Evolutionary conservation across 2,329 filamentous ascomycete species (phyloP), one percentile per base, ranked within the genome.

Genomic region (Xenosphaeropsis pyriputrescens): DNA sequence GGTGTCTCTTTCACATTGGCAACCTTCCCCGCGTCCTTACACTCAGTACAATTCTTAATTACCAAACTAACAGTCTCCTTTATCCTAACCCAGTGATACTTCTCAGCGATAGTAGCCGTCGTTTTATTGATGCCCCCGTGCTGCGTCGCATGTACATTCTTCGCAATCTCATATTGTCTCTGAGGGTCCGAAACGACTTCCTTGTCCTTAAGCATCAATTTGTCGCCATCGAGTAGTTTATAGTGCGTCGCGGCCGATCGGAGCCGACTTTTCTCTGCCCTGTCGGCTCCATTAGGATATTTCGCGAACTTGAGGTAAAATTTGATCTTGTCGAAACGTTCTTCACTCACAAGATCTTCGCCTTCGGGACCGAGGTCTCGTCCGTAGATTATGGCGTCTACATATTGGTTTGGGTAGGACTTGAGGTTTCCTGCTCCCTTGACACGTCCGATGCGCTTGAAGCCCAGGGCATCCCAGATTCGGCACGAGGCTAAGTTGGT

Each of bases 121-220:
- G 89, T 96, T 64, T 95, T 95, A 67, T 98, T 98, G 67, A 96
- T 96, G 37, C 91, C 91, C 6, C 82, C 85, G 54, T 98, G 91
- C 32, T 79, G 70, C 40, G 67, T 60, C 38, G 75, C 67, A 59
- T 98, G 91, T 29, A 88, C 70, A 41, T 70, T 67, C 34, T 82
- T 70, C 11, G 88, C 85, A 49, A 96, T 91, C 42, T 91, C 84
- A 57, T 93, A 93, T 63, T 98, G 91, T 46, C 77, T 75, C 50
- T 82, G 75, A 11, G 86, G 85, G 57, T 95, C 88, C 18, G 84
- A 82, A 43, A 98, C 84, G 42, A 98, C 89, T 62, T 96, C 89
- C 60, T 96, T 96, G 55, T 89, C 89, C 61, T 95, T 95, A 51
- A 96, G 74, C 85, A 95, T 93, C 46, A 96, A 68, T 56, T 84